Conservation (phyloP, 495 filamentous ascomycete genomes). For the Stereocaulon alpinum region DNA sequence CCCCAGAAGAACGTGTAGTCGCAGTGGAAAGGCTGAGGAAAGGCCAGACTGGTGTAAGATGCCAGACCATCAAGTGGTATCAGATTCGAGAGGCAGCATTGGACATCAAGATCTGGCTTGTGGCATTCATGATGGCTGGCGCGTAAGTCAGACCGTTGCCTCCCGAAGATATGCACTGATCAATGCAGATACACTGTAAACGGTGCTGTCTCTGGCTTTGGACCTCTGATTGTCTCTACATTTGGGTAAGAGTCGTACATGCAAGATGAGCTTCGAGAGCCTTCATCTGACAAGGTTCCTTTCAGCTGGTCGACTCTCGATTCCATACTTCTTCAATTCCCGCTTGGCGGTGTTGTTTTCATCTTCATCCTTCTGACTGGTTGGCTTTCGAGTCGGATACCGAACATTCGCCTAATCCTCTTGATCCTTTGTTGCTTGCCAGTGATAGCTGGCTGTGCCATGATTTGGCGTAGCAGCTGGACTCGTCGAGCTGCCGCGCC, state of each 20-base stretch:
- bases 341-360: conserved; percentile 53
- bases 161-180: not conserved
- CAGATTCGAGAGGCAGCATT: conserved; percentile 41
- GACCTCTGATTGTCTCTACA: conserved; percentile 62
- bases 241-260: conserved; percentile 39
- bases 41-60: conserved; percentile 43
- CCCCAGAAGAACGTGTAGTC: conserved; percentile 38
- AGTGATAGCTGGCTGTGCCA: conserved; percentile 59
- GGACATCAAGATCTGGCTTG: conserved; percentile 43
- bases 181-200: conserved; percentile 53
- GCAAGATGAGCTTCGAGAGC: not conserved
- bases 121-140: conserved; percentile 47
- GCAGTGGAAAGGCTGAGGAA: conserved; percentile 44
- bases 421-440: conserved; percentile 55
- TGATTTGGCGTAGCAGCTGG: conserved; percentile 68
- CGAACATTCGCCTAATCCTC: conserved; percentile 56
- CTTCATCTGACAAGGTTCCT: not conserved
- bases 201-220: conserved; percentile 66
- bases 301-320: conserved; percentile 45
- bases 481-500: conserved; percentile 49
- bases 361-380: conserved; percentile 56
- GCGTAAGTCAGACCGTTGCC: conserved; percentile 30
- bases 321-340: conserved; percentile 64
- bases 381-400: conserved; percentile 45
- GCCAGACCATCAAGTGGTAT: conserved; percentile 38